These are phyloP conservation scores for Talaromyces sp. DNA, from an alignment of 2,329 filamentous ascomycete genomes.

Conservation along the genomic window DNA sequence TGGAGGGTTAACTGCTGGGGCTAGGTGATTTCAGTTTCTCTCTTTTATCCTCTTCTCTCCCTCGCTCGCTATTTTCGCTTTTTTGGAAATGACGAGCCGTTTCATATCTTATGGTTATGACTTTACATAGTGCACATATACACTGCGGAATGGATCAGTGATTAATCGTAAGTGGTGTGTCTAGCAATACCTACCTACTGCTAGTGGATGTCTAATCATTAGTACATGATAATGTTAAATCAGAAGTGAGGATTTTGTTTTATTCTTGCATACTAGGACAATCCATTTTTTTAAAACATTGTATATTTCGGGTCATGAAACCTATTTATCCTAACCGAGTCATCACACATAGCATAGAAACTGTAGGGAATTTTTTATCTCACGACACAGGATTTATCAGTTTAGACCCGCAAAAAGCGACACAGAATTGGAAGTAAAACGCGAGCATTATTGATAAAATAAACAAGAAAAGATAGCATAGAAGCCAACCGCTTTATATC, in stretches of 20 bases:
- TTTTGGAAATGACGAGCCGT: neutral
- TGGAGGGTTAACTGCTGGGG: constrained; percentile 20
- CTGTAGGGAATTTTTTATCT: constrained; percentile 15
- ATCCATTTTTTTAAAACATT: neutral
- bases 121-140: neutral
- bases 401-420: constrained; percentile 13
- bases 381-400: constrained; percentile 20
- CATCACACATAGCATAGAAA: neutral
- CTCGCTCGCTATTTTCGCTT: neutral
- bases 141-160: neutral
- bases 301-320: neutral
- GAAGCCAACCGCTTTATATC: constrained; percentile 17
- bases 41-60: neutral
- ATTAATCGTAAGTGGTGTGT: neutral
- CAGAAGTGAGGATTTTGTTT: too few species aligned
- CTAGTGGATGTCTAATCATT: too few species aligned
- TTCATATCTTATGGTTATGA: neutral
- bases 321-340: constrained; percentile 1
- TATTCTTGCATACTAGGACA: too few species aligned
- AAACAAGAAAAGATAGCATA: constrained; percentile 18
- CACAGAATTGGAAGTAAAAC: constrained; percentile 20
- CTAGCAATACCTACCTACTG: too few species aligned
- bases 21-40: constrained; percentile 11
- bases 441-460: constrained; percentile 26
- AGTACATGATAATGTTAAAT: too few species aligned